Conservation (phyloP, 2,329 filamentous ascomycete genomes). For the Diaporthe vexans region DNA sequence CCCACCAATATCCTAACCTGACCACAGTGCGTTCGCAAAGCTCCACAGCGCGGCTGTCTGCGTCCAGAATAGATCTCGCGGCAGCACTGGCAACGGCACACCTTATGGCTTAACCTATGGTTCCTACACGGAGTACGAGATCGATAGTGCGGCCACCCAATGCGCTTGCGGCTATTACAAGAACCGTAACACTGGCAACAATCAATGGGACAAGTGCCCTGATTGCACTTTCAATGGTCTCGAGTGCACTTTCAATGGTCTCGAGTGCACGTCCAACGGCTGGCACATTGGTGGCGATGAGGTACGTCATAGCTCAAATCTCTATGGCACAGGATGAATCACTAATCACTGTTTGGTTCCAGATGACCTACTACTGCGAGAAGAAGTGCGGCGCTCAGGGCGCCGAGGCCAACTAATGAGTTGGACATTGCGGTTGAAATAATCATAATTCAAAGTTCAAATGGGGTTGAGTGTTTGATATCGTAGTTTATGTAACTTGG, state of each 20-base stretch:
- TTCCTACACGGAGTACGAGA: background rate
- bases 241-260: background rate
- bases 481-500: background rate
- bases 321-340: background rate
- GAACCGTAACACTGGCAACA: background rate
- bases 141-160: background rate
- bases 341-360: background rate
- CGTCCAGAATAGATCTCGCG: background rate
- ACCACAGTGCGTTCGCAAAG: background rate
- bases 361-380: background rate
- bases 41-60: background rate
- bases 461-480: background rate
- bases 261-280: background rate
- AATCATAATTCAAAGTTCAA: background rate
- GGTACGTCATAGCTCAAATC: background rate
- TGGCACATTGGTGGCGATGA: background rate
- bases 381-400: background rate
- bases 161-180: background rate
- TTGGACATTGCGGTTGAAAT: background rate
- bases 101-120: background rate
- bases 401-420: background rate
- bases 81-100: background rate
- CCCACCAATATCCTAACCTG: background rate
- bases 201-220: background rate
- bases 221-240: background rate